These are phyloP conservation scores for Arthrobotrys entomopaga DNA, from an alignment of 2,329 filamentous ascomycete genomes.

Conservation along the genomic window DNA sequence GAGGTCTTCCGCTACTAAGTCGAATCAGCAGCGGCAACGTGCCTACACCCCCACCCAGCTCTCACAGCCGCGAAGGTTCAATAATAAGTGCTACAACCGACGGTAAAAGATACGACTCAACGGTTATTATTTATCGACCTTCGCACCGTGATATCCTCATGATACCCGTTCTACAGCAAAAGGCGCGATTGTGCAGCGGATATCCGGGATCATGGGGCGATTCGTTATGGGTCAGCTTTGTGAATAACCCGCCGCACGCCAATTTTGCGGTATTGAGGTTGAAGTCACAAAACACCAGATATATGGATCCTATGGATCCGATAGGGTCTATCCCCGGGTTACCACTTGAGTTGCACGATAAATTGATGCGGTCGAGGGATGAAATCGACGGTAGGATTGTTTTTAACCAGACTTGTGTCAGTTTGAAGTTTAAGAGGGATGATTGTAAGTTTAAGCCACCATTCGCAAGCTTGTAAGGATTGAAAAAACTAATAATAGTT, in stretches of 20 bases:
- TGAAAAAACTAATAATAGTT: neutral
- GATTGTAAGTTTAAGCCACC: slow-evolving; percentile 12
- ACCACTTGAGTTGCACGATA: slow-evolving; percentile 31
- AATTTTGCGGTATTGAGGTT: slow-evolving; percentile 40
- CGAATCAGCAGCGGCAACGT: slow-evolving; percentile 15
- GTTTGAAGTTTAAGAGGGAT: slow-evolving; percentile 36
- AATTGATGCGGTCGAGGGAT: slow-evolving; percentile 25
- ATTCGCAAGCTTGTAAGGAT: neutral
- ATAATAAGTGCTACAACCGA: slow-evolving; percentile 8
- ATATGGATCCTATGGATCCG: slow-evolving; percentile 24
- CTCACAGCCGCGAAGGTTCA: slow-evolving; percentile 24
- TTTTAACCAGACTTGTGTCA: slow-evolving; percentile 42
- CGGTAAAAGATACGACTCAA: slow-evolving; percentile 35
- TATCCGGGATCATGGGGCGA: slow-evolving; percentile 28
- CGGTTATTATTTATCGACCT: slow-evolving; percentile 33
- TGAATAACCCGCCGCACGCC: slow-evolving; percentile 35
- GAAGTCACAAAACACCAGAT: neutral
- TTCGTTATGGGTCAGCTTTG: slow-evolving; percentile 29
- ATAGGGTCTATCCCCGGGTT: slow-evolving; percentile 27
- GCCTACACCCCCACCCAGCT: slow-evolving; percentile 12
- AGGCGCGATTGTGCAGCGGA: slow-evolving; percentile 19
- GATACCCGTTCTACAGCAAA: slow-evolving; percentile 35
- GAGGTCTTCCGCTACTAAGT: slow-evolving; percentile 18
- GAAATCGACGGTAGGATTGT: slow-evolving; percentile 34
- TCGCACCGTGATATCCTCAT: slow-evolving; percentile 37